phyloP scores from a whole-genome alignment of 1,284 basidiomycete genomes.

The Cerioporus squamosus region DNA sequence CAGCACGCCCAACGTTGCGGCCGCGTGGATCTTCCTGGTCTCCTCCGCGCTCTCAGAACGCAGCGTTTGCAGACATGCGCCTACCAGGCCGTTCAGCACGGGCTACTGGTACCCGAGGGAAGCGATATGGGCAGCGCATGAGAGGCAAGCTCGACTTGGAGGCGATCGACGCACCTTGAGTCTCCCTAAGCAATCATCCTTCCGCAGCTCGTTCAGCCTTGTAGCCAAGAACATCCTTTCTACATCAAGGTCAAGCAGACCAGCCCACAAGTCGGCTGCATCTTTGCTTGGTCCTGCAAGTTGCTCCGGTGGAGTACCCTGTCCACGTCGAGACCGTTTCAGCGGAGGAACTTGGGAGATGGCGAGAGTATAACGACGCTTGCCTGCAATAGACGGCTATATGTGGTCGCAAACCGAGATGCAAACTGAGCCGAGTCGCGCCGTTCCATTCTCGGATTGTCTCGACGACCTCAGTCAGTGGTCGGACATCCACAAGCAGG shows the following conservation, averaged over 20 bases:
- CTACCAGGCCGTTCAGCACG: slow-evolving; percentile 52
- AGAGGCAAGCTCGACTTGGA: neutral
- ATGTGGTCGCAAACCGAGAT: slow-evolving; percentile 48
- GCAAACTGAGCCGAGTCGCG: slow-evolving; percentile 28
- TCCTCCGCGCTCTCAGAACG: slow-evolving; percentile 41
- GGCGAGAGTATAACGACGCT: neutral
- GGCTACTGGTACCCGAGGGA: slow-evolving; percentile 46
- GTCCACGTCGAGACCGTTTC: neutral
- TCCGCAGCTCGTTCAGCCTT: slow-evolving; percentile 34
- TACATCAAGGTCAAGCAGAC: slow-evolving; percentile 53
- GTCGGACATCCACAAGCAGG: neutral
- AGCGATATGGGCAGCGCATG: neutral
- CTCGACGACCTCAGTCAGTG: neutral
- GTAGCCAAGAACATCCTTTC: slow-evolving; percentile 48
- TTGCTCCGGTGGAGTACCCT: slow-evolving; percentile 44
- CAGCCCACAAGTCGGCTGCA: slow-evolving; percentile 46
- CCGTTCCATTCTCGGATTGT: slow-evolving; percentile 10
- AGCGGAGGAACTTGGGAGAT: neutral
- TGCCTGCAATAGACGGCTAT: slow-evolving; percentile 47
- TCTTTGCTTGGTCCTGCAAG: slow-evolving; percentile 36
- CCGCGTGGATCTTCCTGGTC: slow-evolving; percentile 44
- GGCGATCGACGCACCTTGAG: slow-evolving; percentile 32
- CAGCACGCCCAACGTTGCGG: slow-evolving; percentile 53
- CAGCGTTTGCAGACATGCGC: slow-evolving; percentile 45
- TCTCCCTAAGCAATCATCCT: slow-evolving; percentile 36